These are phyloP conservation scores for Marchantia polymorpha DNA, from an alignment of 225 moss, liverwort and hornwort genomes.

Conservation along the genomic window DNA sequence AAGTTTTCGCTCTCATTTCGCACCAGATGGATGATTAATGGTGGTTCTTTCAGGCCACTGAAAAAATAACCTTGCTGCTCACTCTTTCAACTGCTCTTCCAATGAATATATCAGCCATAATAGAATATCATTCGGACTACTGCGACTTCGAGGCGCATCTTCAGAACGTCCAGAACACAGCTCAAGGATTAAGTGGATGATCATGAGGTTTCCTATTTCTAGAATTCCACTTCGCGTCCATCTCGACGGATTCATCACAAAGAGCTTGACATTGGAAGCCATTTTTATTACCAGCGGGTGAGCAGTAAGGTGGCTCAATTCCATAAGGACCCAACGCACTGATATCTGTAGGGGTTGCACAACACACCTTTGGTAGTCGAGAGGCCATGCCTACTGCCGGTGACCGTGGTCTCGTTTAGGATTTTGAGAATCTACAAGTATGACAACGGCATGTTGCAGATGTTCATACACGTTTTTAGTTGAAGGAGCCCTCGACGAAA, in stretches of 20 bases:
- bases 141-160: neutral
- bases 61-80: neutral
- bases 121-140: neutral
- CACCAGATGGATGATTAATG: neutral
- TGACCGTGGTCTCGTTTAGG: neutral
- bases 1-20: neutral
- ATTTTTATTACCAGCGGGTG: neutral
- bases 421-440: neutral
- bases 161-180: neutral
- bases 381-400: neutral
- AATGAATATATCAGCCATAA: neutral
- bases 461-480: neutral
- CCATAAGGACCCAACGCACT: neutral
- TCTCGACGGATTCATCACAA: neutral
- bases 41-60: neutral
- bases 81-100: neutral
- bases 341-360: neutral
- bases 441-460: neutral
- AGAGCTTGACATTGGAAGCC: neutral
- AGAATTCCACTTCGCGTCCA: neutral
- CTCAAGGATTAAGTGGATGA: neutral
- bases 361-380: slow-evolving; percentile 1
- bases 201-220: neutral
- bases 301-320: neutral
- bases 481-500: neutral